Percentiles rank a stretch among this genome's conserved stretches.
phyloP scores from a whole-genome alignment of 108 stramenopile genomes.

The Mediolabrus comicus region DNA sequence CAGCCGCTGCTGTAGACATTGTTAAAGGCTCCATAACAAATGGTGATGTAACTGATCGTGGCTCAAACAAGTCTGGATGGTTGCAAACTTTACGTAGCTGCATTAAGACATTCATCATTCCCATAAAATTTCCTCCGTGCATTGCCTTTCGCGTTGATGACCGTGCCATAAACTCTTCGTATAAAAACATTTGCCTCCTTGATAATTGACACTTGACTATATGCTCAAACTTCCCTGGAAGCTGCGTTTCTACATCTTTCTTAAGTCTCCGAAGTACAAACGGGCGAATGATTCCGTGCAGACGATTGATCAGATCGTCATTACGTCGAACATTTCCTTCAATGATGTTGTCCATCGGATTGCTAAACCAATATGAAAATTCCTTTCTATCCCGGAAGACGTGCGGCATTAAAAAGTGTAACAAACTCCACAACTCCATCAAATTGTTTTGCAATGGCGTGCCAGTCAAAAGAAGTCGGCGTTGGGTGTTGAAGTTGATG shows the following conservation, averaged over 20 bases:
- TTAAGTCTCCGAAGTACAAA: conserved; percentile 96
- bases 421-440: conserved; percentile 90
- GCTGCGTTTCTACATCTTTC: conserved; percentile 95
- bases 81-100: conserved; percentile 99
- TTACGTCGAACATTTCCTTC: conserved; percentile 80
- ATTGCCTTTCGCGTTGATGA: conserved; percentile 90
- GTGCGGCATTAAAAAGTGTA: conserved; percentile 89
- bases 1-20: conserved; percentile 44
- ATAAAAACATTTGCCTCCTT: conserved; percentile 92
- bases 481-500: conserved; percentile 93
- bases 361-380: conserved; percentile 98
- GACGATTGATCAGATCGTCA: conserved; percentile 81
- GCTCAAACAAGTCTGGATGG: conserved; percentile 98
- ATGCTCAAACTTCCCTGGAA: conserved; percentile 97
- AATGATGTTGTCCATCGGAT: conserved; percentile 93
- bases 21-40: conserved; percentile 75
- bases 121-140: conserved; percentile 92
- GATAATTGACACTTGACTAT: conserved; percentile 92
- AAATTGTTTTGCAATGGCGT: conserved; percentile 92
- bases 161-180: conserved; percentile 97
- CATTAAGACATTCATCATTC: conserved; percentile 99
- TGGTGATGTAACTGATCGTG: conserved; percentile 91
- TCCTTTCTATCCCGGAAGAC: conserved; percentile 90
- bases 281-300: conserved; percentile 97
- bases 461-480: conserved; percentile 92